Evolutionary conservation across 163 green algal genomes (phyloP).

Genomic region (Chlorella variabilis): DNA sequence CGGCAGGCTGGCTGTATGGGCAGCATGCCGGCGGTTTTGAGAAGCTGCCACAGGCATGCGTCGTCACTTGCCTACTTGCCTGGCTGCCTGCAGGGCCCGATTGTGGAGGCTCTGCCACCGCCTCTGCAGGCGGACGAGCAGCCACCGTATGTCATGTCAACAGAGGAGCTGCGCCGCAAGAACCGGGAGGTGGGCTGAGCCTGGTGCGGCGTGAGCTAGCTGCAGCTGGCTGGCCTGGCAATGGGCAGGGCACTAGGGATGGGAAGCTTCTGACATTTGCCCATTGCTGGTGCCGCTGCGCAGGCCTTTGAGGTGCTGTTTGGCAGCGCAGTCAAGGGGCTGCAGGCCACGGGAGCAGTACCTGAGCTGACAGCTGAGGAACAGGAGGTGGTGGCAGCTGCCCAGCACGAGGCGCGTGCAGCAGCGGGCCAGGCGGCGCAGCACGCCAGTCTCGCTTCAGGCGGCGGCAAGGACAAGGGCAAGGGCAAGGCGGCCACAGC

Average conservation of each 20-base stretch:
- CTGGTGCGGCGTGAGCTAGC: too few relatives aligned
- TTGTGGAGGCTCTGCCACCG: background rate
- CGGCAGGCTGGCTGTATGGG: too few relatives aligned
- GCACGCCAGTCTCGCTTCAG: background rate
- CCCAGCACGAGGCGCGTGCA: background rate
- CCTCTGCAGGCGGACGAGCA: background rate
- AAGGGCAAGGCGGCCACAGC: background rate
- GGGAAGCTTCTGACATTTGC: background rate
- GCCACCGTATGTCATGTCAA: conserved; percentile 1
- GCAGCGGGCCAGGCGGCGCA: background rate
- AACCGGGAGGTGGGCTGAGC: conserved; percentile 9
- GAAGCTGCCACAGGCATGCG: background rate
- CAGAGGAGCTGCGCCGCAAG: conserved; percentile 23
- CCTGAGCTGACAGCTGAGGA: conserved; percentile 15
- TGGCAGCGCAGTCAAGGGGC: conserved; percentile 10
- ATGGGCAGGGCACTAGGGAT: too few relatives aligned
- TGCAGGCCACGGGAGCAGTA: conserved; percentile 10
- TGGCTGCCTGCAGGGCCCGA: conserved; percentile 3
- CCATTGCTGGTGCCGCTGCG: background rate
- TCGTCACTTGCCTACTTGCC: too few relatives aligned
- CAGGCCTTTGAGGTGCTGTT: conserved; percentile 26
- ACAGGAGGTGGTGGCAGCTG: conserved; percentile 7
- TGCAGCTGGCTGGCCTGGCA: too few relatives aligned
- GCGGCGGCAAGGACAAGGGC: background rate
- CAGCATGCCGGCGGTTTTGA: background rate